Base-by-base conservation (phyloP, 331 rosid genomes). In the Pyracantha coccinea region DNA sequence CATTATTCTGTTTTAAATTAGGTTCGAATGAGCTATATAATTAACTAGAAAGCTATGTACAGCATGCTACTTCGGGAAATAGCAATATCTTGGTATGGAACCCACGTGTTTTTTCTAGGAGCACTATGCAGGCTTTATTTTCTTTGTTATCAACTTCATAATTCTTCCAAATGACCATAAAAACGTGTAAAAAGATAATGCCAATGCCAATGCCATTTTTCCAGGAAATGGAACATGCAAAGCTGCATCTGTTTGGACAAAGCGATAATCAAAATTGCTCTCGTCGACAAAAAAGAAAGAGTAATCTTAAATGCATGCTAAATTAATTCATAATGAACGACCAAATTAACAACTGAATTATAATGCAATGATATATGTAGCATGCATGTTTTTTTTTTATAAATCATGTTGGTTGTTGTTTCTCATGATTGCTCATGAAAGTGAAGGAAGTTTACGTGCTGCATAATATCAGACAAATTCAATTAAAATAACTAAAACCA, bases 251-350 rank as follows among this genome's bases (percentile, higher is more conserved):
- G n/a, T 47, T 16, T 50, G 8, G 0, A 50, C 8, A 38, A 38
- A 16, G 1, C 7, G 9, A 50, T 50, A 50, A 2, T 50, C 4
- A 16, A 50, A 50, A 16, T 50, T 50, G 20, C 20, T 50, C 55
- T 50, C 14, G 14, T 38, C 14, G 0, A 3, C 45, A 10, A 0
- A 10, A 38, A 10, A 7, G 0, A 33, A 38, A 0, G 45, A 38
- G 4, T 38, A 38, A 38, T 10, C 4, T 10, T 38, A 38, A 38
- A 0, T 38, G 45, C 45, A 38, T 38, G 45, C 4, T 38, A 38
- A 10, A 38, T 38, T 10, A 38, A 38, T 38, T 38, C 45, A 38
- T 38, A 38, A 38, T 3, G 0, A 38, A 38, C 14, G 4, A 38
- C 2, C 14, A 38, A 38, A 38, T 38, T 38, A 38, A 38, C 14